Base-by-base conservation (phyloP, 805 yeast species). In the Scheffersomyces lignosus region DNA sequence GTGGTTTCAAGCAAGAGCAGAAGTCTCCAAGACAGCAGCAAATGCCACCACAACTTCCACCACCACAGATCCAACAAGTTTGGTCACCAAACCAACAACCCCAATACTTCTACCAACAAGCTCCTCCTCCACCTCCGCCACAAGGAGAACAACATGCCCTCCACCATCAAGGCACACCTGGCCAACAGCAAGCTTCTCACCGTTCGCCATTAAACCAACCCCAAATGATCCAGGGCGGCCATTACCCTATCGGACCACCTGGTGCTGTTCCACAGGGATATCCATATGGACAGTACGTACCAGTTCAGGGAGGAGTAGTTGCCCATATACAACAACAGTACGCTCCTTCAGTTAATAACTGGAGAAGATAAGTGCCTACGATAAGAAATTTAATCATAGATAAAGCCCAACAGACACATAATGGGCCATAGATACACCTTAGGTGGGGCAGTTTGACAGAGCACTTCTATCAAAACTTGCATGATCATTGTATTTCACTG, bases 231-330 rank as follows among this genome's bases (percentile, higher is more conserved):
- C 46, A 39, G 28, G 53, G 50, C 15, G 45, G 35, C n/a, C 44
- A 36, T 26, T 37, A 44, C 22, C 52, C 47, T 12, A 34, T 42
- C 4, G 45, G 40, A 14, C 41, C 43, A 14, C 41, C 45, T n/a
- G 45, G 40, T n/a, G 33, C 49, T 23, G 43, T 48, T 31, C 65
- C 66, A 7, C 70, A 67, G 13, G 67, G 66, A 1, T 66, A 62
- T 38, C 54, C 63, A 6, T 68, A 66, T 43, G 63, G 62, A n/a
- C 66, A 58, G 35, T 64, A 63, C 38, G 51, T 57, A 30, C 66
- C 69, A 1, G 43, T 62, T 37, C 65, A 55, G 16, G 65, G 64
- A 6, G 62, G 60, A 7, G 52, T 59, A 35, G 52, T 58, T 12
- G 43, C 56, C 6, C 58, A 49, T 24, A 48, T 48, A 34, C 57